Percentiles rank a stretch among this genome's conserved stretches.
These are phyloP conservation scores for Yamagishiella unicocca DNA, from an alignment of 139 green algal species.

Conservation along the genomic window DNA sequence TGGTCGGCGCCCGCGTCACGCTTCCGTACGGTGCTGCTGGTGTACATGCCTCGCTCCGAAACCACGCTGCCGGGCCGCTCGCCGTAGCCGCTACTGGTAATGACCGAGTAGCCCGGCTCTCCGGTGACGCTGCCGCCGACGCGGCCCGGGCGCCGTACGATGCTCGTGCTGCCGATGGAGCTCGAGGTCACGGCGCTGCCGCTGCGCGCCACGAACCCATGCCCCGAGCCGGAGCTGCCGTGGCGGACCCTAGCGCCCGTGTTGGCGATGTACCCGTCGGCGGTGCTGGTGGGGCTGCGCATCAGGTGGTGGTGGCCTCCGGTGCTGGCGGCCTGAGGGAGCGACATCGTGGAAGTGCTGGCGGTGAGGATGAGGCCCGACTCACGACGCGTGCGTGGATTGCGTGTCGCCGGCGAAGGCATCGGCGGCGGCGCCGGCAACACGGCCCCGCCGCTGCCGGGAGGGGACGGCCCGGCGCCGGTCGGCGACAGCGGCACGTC, in stretches of 20 bases:
- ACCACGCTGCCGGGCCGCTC: not conserved
- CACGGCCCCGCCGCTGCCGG: not conserved
- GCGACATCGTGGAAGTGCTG: not conserved
- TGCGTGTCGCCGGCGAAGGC: not conserved
- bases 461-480: not conserved
- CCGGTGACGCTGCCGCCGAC: not conserved
- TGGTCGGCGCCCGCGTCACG: not conserved
- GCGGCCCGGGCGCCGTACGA: not conserved
- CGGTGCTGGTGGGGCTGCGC: not conserved
- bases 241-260: not conserved
- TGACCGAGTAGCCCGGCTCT: not conserved
- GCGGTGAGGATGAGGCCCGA: not conserved
- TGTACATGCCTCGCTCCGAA: not conserved
- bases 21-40: not conserved
- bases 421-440: conserved; percentile 1
- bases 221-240: not conserved
- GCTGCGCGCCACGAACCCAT: not conserved
- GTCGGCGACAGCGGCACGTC: not conserved
- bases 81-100: not conserved
- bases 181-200: not conserved
- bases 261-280: not conserved
- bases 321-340: not conserved
- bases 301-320: not conserved
- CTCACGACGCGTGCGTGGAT: conserved; percentile 7
- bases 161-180: not conserved